These are phyloP conservation scores for Diaporthe australafricana DNA, from an alignment of 2,329 filamentous ascomycete species.

Conservation along the genomic window DNA sequence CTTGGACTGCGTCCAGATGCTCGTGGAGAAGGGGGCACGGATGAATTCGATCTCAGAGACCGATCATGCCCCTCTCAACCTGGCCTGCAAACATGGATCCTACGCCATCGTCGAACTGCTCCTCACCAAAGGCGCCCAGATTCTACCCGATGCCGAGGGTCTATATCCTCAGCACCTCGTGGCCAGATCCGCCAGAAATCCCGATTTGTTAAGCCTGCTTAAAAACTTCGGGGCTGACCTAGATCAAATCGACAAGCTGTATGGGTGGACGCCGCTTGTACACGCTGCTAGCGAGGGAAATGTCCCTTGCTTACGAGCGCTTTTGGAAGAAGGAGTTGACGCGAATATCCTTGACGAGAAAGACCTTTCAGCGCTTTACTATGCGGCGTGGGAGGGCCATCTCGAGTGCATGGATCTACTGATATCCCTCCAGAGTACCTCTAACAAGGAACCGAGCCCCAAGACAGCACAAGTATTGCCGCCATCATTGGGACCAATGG, in stretches of 20 bases:
- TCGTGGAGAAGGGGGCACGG: conserved; percentile 83
- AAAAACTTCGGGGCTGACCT: conserved; percentile 89
- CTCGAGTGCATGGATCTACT: conserved; percentile 93
- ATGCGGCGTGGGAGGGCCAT: conserved; percentile 97
- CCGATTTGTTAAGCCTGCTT: conserved; percentile 82
- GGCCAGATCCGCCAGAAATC: conserved; percentile 85
- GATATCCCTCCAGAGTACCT: conserved; percentile 49
- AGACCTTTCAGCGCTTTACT: conserved; percentile 93
- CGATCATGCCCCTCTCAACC: conserved; percentile 93
- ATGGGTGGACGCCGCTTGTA: conserved; percentile 96
- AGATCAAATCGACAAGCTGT: conserved; percentile 93
- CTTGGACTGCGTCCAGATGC: conserved; percentile 80
- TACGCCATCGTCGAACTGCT: conserved; percentile 86
- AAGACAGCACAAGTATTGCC: conserved; percentile 52
- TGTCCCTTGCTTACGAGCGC: conserved; percentile 83
- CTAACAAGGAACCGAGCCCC: conserved; percentile 49
- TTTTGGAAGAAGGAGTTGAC: conserved; percentile 84
- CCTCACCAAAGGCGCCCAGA: conserved; percentile 80
- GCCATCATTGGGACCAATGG: conserved; percentile 53
- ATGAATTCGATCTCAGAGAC: conserved; percentile 87
- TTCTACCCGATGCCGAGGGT: conserved; percentile 95
- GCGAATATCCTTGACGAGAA: conserved; percentile 90
- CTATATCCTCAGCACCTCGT: conserved; percentile 97
- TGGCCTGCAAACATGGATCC: conserved; percentile 94
- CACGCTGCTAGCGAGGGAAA: conserved; percentile 97